Conservation (phyloP, 495 filamentous ascomycete species). For the Darksidea phi region DNA sequence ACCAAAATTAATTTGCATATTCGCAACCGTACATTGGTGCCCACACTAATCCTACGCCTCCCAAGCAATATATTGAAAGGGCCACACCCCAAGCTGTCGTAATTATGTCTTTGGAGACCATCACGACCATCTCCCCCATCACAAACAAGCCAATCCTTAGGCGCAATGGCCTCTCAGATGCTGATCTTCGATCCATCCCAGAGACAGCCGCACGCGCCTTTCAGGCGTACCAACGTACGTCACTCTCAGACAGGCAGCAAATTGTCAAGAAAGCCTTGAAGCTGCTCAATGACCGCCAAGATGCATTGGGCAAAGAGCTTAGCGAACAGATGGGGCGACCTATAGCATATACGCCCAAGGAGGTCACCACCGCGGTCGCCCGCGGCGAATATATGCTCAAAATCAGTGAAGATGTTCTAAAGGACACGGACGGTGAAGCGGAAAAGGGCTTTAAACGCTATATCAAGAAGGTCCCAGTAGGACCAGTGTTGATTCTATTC, state of each 20-base stretch:
- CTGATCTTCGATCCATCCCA: slow-evolving; percentile 66
- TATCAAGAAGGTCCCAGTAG: slow-evolving; percentile 81
- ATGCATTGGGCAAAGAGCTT: slow-evolving; percentile 79
- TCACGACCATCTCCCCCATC: slow-evolving; percentile 85
- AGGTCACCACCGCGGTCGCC: slow-evolving; percentile 77
- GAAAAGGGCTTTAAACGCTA: slow-evolving; percentile 86
- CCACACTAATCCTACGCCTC: slow-evolving; percentile 4
- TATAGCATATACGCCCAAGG: slow-evolving; percentile 76
- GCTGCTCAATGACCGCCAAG: slow-evolving; percentile 63
- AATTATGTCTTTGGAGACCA: slow-evolving; percentile 73
- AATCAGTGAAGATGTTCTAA: slow-evolving; percentile 69
- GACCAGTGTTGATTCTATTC: slow-evolving; percentile 82
- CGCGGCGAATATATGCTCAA: slow-evolving; percentile 78
- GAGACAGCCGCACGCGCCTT: slow-evolving; percentile 69
- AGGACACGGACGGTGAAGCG: slow-evolving; percentile 72
- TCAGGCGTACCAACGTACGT: slow-evolving; percentile 61
- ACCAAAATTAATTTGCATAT: slow-evolving; percentile 23
- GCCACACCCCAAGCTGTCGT: slow-evolving; percentile 15
- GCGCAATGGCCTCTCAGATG: slow-evolving; percentile 64
- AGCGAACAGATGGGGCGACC: slow-evolving; percentile 95
- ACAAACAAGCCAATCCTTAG: slow-evolving; percentile 76
- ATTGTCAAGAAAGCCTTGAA: slow-evolving; percentile 75
- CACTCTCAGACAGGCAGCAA: slow-evolving; percentile 65
- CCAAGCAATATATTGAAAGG: slow-evolving; percentile 21
- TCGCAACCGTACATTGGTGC: slow-evolving; percentile 11